Evolutionary conservation across 2,329 filamentous ascomycete genomes (phyloP).

Genomic region (Aspergillus piperis): DNA sequence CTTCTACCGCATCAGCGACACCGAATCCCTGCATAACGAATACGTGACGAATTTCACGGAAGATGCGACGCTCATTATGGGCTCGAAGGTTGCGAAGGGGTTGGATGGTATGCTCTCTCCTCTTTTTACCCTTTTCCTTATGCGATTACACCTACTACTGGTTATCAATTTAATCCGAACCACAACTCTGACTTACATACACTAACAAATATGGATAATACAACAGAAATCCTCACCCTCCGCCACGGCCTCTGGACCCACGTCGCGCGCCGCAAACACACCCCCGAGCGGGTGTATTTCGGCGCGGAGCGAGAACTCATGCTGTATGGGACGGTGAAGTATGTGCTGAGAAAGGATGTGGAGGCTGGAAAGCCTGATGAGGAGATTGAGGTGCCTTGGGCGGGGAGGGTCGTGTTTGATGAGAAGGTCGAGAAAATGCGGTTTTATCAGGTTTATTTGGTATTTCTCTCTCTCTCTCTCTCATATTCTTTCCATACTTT

Average conservation of each 20-base stretch:
- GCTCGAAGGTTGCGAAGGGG: slow-evolving; percentile 37
- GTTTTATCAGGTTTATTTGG: slow-evolving; percentile 46
- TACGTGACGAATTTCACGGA: slow-evolving; percentile 38
- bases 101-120: slow-evolving; percentile 30
- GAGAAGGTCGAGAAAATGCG: slow-evolving; percentile 35
- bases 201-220: too few relatives aligned
- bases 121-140: neutral
- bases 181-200: too few relatives aligned
- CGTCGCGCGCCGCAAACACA: slow-evolving; percentile 36
- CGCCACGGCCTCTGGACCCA: slow-evolving; percentile 41
- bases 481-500: too few relatives aligned
- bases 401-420: slow-evolving; percentile 39
- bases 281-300: slow-evolving; percentile 34
- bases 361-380: slow-evolving; percentile 28
- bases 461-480: slow-evolving; percentile 8
- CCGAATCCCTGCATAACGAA: slow-evolving; percentile 35
- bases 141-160: too few relatives aligned
- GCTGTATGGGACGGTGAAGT: slow-evolving; percentile 40
- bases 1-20: slow-evolving; percentile 42
- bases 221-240: slow-evolving; percentile 28
- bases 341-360: slow-evolving; percentile 33
- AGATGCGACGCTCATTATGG: slow-evolving; percentile 43
- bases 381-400: slow-evolving; percentile 42
- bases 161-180: too few relatives aligned
- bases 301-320: slow-evolving; percentile 38